Evolutionary conservation across 2,329 filamentous ascomycete species (phyloP).

Genomic region (Ambrosiella xylebori): DNA sequence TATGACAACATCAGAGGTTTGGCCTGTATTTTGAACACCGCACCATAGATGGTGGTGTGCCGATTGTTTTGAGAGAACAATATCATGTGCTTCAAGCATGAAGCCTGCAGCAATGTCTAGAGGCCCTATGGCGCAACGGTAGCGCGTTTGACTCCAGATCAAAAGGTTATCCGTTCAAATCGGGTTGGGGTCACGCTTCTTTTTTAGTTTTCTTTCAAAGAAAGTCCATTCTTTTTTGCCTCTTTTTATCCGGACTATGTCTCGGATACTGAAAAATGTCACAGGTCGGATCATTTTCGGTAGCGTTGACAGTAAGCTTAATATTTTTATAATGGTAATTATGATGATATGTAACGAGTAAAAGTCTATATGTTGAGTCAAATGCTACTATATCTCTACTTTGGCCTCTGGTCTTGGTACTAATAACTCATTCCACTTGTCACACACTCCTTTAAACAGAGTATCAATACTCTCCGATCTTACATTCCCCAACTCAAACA

Average conservation of each 20-base stretch:
- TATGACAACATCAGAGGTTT: too few species aligned
- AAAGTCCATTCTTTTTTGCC: too few species aligned
- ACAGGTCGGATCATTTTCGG: too few species aligned
- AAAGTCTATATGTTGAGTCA: neutral
- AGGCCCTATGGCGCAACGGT: constrained; percentile 12
- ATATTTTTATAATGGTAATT: too few species aligned
- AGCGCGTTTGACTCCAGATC: constrained; percentile 14
- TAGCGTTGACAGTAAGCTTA: too few species aligned
- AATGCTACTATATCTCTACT: neutral
- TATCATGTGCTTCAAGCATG: too few species aligned
- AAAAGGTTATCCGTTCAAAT: constrained; percentile 14
- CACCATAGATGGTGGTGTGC: too few species aligned
- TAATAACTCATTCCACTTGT: neutral
- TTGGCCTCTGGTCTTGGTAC: neutral
- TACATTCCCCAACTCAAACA: constrained; percentile 23
- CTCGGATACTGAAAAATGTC: too few species aligned
- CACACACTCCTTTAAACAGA: neutral
- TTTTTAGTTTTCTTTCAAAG: too few species aligned
- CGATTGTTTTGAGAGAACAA: too few species aligned
- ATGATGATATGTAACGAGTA: neutral
- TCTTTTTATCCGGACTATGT: too few species aligned
- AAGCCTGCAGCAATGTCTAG: neutral
- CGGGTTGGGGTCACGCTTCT: neutral
- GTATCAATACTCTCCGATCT: constrained; percentile 21
- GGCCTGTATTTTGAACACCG: too few species aligned